Evolutionary conservation across 2,329 filamentous ascomycete genomes (phyloP).

Genomic region (Curvularia spicifera): DNA sequence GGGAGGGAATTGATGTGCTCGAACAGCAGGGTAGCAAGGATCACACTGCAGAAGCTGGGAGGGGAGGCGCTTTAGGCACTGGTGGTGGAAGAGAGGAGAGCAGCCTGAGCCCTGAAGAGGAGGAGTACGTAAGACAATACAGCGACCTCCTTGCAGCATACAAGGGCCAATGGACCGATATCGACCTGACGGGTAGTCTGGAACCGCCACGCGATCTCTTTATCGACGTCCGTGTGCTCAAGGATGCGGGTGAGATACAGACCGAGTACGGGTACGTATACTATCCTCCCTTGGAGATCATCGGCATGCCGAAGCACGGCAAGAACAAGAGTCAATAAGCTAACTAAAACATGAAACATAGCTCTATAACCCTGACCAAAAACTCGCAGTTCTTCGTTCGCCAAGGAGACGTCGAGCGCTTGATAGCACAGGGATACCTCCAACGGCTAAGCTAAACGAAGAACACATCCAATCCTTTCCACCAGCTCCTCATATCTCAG

Average conservation of each 20-base stretch:
- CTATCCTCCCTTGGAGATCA: background rate
- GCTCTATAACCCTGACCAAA: slow-evolving; percentile 93
- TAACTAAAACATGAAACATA: slow-evolving; percentile 47
- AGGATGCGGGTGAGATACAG: slow-evolving; percentile 97
- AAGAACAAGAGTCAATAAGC: background rate
- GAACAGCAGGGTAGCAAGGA: slow-evolving; percentile 59
- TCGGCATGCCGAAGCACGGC: slow-evolving; percentile 1
- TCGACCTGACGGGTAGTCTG: slow-evolving; percentile 91
- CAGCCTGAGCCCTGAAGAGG: slow-evolving; percentile 91
- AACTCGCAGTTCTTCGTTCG: slow-evolving; percentile 98
- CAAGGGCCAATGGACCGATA: slow-evolving; percentile 98
- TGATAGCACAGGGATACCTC: slow-evolving; percentile 94
- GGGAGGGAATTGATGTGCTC: slow-evolving; percentile 84
- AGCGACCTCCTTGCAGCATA: slow-evolving; percentile 91
- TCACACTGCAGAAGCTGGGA: slow-evolving; percentile 35
- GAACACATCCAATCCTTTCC: background rate
- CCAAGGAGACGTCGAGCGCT: slow-evolving; percentile 90
- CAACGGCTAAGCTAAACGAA: slow-evolving; percentile 78
- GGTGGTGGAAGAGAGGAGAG: slow-evolving; percentile 62
- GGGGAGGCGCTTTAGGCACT: slow-evolving; percentile 53
- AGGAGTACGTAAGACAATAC: slow-evolving; percentile 93
- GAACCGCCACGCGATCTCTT: slow-evolving; percentile 95
- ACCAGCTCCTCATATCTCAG: background rate
- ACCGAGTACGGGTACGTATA: slow-evolving; percentile 91
- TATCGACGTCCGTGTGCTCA: slow-evolving; percentile 93